Percentiles rank a stretch among this genome's conserved stretches.
Conservation (phyloP, 768 basidiomycete species). For the Mycena epipterygia region DNA sequence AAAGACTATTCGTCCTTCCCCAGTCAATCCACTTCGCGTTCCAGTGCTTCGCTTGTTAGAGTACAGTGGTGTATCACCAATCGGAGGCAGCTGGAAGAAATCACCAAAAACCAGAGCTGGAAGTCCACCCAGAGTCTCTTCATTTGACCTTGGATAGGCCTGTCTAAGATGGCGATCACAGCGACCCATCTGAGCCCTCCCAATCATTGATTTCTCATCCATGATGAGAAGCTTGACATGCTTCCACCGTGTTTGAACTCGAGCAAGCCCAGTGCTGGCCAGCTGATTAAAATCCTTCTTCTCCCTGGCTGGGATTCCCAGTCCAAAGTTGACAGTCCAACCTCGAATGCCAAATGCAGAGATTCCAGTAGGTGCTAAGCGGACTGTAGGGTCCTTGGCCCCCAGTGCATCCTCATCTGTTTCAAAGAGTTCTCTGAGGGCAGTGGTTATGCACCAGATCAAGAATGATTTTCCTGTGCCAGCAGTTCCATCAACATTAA, state of each 20-base stretch:
- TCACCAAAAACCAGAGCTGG: constrained; percentile 42
- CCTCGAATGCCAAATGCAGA: constrained; percentile 42
- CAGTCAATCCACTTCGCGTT: not conserved
- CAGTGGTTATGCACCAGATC: constrained; percentile 41
- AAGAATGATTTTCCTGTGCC: constrained; percentile 45
- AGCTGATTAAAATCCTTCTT: constrained; percentile 22
- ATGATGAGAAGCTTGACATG: constrained; percentile 36
- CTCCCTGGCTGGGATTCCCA: constrained; percentile 31
- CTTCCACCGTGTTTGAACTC: constrained; percentile 37
- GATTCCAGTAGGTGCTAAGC: constrained; percentile 43
- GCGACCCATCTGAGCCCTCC: constrained; percentile 32
- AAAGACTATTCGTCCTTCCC: not conserved
- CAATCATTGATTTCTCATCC: constrained; percentile 47
- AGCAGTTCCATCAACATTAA: constrained; percentile 47
- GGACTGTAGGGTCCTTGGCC: constrained; percentile 37
- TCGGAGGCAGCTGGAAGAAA: constrained; percentile 46
- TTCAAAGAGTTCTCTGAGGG: constrained; percentile 31
- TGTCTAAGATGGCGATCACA: constrained; percentile 37
- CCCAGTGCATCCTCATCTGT: constrained; percentile 13
- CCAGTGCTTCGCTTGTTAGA: not conserved
- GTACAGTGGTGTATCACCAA: constrained; percentile 8
- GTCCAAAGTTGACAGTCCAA: constrained; percentile 39
- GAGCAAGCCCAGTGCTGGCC: constrained; percentile 1
- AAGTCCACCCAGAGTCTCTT: constrained; percentile 36
- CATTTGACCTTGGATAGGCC: constrained; percentile 18